These are phyloP conservation scores for Monosporascus ibericus DNA, from an alignment of 2,329 filamentous ascomycete species.

Conservation along the genomic window DNA sequence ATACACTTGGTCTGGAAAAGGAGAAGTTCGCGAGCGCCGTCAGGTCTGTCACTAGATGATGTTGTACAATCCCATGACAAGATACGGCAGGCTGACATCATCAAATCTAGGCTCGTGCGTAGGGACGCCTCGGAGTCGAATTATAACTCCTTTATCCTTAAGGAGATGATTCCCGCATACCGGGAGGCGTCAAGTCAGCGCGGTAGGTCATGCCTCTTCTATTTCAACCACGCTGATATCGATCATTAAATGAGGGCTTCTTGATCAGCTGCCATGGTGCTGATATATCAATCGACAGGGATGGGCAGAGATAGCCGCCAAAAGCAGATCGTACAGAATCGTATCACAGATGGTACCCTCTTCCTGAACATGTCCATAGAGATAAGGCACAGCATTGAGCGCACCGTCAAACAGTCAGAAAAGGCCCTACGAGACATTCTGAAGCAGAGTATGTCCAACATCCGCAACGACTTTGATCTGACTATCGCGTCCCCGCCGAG, in stretches of 20 bases:
- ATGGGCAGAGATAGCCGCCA: not conserved
- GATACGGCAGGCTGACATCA: not conserved
- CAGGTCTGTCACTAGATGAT: constrained; percentile 6
- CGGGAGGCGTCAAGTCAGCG: not conserved
- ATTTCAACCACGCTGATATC: too few species aligned
- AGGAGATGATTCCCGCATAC: constrained; percentile 1
- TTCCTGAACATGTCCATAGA: not conserved
- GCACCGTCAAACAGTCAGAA: not conserved
- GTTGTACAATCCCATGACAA: too few species aligned
- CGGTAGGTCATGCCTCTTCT: not conserved
- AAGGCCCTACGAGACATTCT: not conserved
- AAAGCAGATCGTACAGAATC: not conserved
- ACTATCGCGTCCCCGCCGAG: not conserved
- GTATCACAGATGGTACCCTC: not conserved
- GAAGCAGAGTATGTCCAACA: not conserved
- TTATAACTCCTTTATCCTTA: not conserved
- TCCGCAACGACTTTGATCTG: not conserved
- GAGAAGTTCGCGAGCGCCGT: constrained; percentile 9
- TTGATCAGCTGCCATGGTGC: too few species aligned
- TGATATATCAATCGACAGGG: not conserved
- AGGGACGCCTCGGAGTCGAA: constrained; percentile 1
- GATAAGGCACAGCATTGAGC: not conserved
- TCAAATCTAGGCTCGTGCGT: not conserved
- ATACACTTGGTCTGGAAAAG: constrained; percentile 6
- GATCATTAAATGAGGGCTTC: too few species aligned